Percentiles rank a stretch among this genome's conserved stretches.
Evolutionary conservation across 257 asterid genomes (phyloP).

Genomic region (Petrea volubilis): DNA sequence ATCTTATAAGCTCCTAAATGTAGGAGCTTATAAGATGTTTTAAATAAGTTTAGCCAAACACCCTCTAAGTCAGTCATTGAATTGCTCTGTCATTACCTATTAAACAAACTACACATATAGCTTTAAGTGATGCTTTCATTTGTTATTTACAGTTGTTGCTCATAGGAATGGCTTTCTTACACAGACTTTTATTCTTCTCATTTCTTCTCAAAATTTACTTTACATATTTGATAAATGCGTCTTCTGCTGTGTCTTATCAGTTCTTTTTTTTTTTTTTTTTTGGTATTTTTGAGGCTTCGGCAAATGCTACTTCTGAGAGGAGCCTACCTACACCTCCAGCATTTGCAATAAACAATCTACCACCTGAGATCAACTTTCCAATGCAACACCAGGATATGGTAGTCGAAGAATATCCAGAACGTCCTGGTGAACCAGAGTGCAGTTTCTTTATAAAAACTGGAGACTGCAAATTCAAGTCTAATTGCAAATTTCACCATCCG

Average conservation of each 20-base stretch:
- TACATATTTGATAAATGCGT: background rate
- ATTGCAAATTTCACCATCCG: constrained; percentile 93
- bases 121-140: background rate
- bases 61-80: no score
- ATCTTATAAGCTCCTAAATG: no score
- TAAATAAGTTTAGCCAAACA: no score
- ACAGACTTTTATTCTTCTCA: background rate
- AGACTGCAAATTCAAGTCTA: constrained; percentile 79
- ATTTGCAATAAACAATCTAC: constrained; percentile 58
- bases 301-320: constrained; percentile 68
- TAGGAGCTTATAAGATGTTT: no score
- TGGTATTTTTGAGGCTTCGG: constrained; percentile 49
- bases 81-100: no score
- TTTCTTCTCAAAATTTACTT: background rate
- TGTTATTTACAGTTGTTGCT: background rate
- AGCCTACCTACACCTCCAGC: constrained; percentile 94
- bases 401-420: constrained; percentile 76
- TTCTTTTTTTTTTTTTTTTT: background rate
- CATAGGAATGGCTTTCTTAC: background rate
- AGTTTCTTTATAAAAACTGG: constrained; percentile 81
- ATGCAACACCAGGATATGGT: constrained; percentile 43
- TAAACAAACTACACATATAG: background rate
- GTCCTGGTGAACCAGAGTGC: constrained; percentile 95
- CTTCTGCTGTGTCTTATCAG: background rate
- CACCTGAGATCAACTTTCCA: constrained; percentile 46